A percentile compares a stretch with the other conserved stretches of the same genome.
These are phyloP conservation scores for Carpinus viminea DNA, from an alignment of 306 rosid species.

Conservation along the genomic window DNA sequence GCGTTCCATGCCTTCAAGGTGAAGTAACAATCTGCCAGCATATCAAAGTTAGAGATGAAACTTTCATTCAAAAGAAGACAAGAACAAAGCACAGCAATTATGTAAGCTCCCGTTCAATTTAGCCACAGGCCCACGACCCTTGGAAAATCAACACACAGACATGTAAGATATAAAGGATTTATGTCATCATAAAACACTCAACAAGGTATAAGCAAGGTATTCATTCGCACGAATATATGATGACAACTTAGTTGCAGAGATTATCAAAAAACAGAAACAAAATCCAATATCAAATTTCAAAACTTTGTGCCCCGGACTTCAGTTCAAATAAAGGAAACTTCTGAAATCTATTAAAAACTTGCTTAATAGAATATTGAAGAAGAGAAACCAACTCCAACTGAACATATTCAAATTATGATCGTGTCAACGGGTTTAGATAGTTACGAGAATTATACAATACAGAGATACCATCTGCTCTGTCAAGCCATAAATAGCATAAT, in stretches of 20 bases:
- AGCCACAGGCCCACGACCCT: neutral
- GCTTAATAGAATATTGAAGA: neutral
- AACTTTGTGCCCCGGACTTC: neutral
- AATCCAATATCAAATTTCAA: neutral
- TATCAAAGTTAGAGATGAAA: slow-evolving; percentile 1
- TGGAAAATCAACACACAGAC: neutral
- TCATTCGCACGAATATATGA: neutral
- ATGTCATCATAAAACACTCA: neutral
- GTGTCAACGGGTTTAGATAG: neutral
- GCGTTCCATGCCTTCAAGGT: slow-evolving; percentile 98
- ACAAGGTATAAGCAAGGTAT: neutral
- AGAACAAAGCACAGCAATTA: neutral
- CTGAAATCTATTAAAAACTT: neutral
- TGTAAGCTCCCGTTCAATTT: neutral
- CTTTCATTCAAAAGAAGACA: slow-evolving; percentile 4
- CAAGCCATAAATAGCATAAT: slow-evolving; percentile 10
- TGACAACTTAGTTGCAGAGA: neutral
- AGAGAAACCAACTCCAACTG: neutral
- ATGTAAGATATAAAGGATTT: no score
- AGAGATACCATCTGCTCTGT: slow-evolving; percentile 18
- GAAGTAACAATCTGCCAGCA: slow-evolving; percentile 85
- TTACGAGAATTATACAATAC: neutral
- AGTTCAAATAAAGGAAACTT: neutral
- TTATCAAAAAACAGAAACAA: neutral
- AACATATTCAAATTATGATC: neutral